Evolutionary conservation across 2,329 filamentous ascomycete genomes (phyloP).

Genomic region (Venturia asperata): DNA sequence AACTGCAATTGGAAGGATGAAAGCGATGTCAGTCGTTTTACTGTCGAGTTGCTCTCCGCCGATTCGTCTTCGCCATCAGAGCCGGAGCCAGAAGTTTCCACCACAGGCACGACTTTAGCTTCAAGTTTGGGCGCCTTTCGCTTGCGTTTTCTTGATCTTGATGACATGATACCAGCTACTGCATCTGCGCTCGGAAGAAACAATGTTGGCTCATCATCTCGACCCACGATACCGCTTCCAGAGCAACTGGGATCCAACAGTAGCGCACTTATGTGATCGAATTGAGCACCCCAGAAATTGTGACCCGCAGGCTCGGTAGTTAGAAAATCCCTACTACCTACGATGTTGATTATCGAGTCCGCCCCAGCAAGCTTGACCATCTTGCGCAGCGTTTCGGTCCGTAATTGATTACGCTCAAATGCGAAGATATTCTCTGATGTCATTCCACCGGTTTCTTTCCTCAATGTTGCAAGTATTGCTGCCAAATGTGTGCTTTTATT

Average conservation of each 20-base stretch:
- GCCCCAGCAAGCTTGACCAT: constrained; percentile 79
- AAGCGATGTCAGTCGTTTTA: constrained; percentile 62
- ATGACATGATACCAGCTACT: constrained; percentile 22
- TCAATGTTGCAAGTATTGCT: constrained; percentile 53
- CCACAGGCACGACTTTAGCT: constrained; percentile 23
- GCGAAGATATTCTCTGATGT: constrained; percentile 52
- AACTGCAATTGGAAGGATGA: constrained; percentile 76
- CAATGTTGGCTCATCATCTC: constrained; percentile 68
- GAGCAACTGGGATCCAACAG: constrained; percentile 93
- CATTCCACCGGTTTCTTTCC: neutral
- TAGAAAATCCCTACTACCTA: constrained; percentile 73
- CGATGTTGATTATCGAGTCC: constrained; percentile 57
- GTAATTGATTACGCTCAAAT: constrained; percentile 66
- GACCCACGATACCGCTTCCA: constrained; percentile 85
- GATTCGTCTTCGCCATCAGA: constrained; percentile 27
- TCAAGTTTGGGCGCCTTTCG: constrained; percentile 23
- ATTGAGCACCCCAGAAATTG: constrained; percentile 43
- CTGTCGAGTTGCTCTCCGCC: constrained; percentile 36
- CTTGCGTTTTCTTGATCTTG: constrained; percentile 24
- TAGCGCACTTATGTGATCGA: constrained; percentile 66
- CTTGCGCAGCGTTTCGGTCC: constrained; percentile 69
- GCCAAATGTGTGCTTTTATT: constrained; percentile 97
- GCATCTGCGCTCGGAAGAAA: constrained; percentile 42
- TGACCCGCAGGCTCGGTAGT: constrained; percentile 54
- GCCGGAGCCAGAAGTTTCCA: constrained; percentile 22